phyloP scores from a whole-genome alignment of 2,329 filamentous ascomycete species.

The Penicillium italicum region DNA sequence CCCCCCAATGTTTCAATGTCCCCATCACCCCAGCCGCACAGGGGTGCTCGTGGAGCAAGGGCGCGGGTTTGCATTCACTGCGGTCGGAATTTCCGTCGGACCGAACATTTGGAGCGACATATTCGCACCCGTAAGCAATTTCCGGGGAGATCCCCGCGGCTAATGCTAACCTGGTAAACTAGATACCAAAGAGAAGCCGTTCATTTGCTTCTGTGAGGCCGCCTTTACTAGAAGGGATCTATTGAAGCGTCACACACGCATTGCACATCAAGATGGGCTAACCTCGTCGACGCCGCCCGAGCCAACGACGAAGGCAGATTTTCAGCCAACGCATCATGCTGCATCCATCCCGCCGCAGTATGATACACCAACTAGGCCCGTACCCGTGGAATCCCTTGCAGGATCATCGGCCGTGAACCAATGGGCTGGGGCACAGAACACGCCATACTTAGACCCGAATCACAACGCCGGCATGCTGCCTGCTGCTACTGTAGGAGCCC shows the following conservation, averaged over 20 bases:
- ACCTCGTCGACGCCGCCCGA: conserved; percentile 31
- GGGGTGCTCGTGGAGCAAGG: conserved; percentile 28
- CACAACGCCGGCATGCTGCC: conserved; percentile 21
- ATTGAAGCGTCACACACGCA: conserved; percentile 34
- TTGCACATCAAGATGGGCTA: conserved; percentile 32
- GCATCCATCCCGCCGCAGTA: conserved; percentile 17
- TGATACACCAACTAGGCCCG: conserved; percentile 21
- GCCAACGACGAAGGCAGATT: conserved; percentile 15
- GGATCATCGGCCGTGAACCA: conserved; percentile 23
- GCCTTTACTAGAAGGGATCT: conserved; percentile 37
- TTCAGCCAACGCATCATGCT: conserved; percentile 19
- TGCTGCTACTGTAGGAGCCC: conserved; percentile 11
- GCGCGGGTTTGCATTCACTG: conserved; percentile 34
- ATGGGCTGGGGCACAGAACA: conserved; percentile 28
- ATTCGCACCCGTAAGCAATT: conserved; percentile 33
- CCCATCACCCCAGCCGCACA: conserved; percentile 27
- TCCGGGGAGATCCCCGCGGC: background rate
- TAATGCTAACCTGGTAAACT: background rate
- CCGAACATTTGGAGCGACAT: conserved; percentile 37
- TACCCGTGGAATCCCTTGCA: conserved; percentile 23
- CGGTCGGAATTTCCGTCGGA: conserved; percentile 34
- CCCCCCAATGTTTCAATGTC: conserved; percentile 32
- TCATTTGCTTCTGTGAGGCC: conserved; percentile 36
- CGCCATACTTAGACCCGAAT: conserved; percentile 26
- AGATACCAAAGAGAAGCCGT: conserved; percentile 39